Evolutionary conservation across 768 basidiomycete species (phyloP), one percentile per base, ranked within the genome.

Genomic region (Boletellus ananas): DNA sequence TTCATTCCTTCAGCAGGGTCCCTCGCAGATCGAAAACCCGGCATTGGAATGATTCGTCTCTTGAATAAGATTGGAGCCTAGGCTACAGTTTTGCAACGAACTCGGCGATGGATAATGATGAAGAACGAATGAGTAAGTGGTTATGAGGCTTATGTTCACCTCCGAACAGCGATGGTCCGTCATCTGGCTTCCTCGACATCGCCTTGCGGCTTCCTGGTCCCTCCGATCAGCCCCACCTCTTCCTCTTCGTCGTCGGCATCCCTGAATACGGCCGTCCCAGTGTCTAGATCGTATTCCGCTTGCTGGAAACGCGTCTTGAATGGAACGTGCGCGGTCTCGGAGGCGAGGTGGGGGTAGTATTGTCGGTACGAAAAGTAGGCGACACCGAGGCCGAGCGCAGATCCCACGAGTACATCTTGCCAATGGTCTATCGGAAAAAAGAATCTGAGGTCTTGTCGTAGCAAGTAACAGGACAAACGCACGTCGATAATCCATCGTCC

Each of bases 401-500:
- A 80, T 3, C 95, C 94, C 1, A 84, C 77, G 6, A 92, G 62
- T 33, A 95, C 88, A 60, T 98, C 95, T 2, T 91, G 82, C 88
- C 90, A 94, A 63, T 95, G 94, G 65, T 95, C 88, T 90, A 50
- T 34, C 54, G n/a, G 36, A 12, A 17, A 23, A 34, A 42, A 41
- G 38, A 12, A 49, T 39, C 18, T 45, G 2, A 54, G 10, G n/a
- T 3, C 3, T 14, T 3, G 14, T 27, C 12, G n/a, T 11, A 29
- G 11, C 29, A 9, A 29, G 29, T 3, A 29, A 11, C 9, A 29
- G 29, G 10, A 29, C 29, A 3, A 18, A 78, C 83, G 51, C 62
- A 90, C 87, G 91, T 55, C 93, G 79, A 58, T 87, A 87, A 66
- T 95, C 94, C 87, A 94, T 94, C 0, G 90, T 94, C n/a, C 94